These are phyloP conservation scores for Xylariales sp. DNA, from an alignment of 2,329 filamentous ascomycete genomes.

Conservation along the genomic window DNA sequence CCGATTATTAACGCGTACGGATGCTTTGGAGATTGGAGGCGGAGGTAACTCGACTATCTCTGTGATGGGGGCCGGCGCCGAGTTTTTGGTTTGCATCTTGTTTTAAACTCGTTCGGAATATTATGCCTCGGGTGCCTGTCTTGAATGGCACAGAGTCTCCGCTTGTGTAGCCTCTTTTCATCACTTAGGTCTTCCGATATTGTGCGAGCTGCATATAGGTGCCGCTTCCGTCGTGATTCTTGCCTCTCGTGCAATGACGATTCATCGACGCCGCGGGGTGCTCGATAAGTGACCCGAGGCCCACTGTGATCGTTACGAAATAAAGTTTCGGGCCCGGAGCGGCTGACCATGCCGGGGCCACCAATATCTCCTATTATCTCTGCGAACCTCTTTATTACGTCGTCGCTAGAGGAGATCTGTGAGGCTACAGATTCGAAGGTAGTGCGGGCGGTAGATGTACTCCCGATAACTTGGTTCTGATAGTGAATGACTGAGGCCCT, in stretches of 20 bases:
- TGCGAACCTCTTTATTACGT: constrained; percentile 56
- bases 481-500: too few species aligned
- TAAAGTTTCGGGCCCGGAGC: constrained; percentile 45
- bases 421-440: background rate
- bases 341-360: constrained; percentile 37
- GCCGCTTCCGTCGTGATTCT: background rate
- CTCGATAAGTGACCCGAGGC: constrained; percentile 46
- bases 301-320: constrained; percentile 37
- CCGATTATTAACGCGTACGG: constrained; percentile 31
- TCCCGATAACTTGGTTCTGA: too few species aligned
- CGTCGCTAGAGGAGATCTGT: constrained; percentile 42
- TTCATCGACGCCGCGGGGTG: constrained; percentile 48
- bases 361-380: constrained; percentile 48
- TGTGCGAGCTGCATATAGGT: background rate
- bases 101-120: background rate
- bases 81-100: background rate
- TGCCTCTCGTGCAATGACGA: background rate
- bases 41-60: background rate
- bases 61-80: background rate
- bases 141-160: background rate
- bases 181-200: background rate
- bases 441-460: background rate
- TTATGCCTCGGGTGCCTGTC: background rate
- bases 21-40: constrained; percentile 2
- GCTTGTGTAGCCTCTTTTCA: background rate